Percentiles rank a stretch among this genome's conserved stretches.
Conservation (phyloP, 345 rosid species). For the Citrus medica region DNA sequence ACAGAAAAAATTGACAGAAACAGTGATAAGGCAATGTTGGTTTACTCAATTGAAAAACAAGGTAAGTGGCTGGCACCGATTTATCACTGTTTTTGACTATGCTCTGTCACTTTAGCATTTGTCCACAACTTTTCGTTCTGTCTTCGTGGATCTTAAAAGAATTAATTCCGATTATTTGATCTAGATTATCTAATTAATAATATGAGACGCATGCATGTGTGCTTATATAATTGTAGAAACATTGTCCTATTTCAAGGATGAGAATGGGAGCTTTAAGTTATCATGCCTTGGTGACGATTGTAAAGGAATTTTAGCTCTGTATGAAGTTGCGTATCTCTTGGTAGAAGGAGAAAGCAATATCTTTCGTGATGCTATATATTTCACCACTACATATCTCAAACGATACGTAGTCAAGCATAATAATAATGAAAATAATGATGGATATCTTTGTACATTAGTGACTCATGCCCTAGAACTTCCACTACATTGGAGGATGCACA, state of each 20-base stretch:
- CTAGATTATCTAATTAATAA: neutral
- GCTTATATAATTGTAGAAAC: conserved; percentile 9
- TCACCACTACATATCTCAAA: neutral
- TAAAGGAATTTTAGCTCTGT: conserved; percentile 12
- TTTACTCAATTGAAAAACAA: neutral
- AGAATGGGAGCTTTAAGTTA: conserved; percentile 1
- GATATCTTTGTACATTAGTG: neutral
- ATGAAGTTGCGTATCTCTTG: conserved; percentile 15
- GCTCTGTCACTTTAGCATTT: too few species aligned
- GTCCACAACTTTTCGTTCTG: too few species aligned
- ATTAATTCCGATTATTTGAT: neutral
- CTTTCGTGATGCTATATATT: too few species aligned
- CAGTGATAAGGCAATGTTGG: too few species aligned
- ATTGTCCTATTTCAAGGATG: conserved; percentile 12
- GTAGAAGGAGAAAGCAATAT: neutral
- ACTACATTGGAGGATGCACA: too few species aligned
- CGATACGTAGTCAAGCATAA: neutral
- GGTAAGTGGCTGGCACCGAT: too few species aligned
- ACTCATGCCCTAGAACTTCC: neutral
- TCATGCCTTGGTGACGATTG: neutral
- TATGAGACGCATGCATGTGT: neutral
- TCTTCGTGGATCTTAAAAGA: too few species aligned
- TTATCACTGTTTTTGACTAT: too few species aligned
- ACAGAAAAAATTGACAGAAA: too few species aligned
- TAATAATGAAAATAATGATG: neutral